Base-by-base conservation (phyloP, 2,329 filamentous ascomycete species). In the Eurotiales sp. region DNA sequence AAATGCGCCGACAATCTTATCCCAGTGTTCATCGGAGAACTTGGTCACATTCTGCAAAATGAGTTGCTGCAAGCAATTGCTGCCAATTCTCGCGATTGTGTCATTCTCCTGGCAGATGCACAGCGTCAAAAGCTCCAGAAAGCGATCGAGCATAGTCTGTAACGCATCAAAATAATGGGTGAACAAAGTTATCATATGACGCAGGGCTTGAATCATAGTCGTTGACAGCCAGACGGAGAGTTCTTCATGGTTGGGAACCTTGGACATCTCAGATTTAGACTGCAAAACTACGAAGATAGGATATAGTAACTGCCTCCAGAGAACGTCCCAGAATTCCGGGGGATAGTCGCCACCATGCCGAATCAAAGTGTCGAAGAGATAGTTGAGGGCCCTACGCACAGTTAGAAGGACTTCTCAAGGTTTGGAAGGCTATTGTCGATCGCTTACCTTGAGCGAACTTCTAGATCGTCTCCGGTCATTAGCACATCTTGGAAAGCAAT, bases 51-150 rank as follows among this genome's bases (percentile, higher is more conserved):
- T 99, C 66, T 97, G 92, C 39, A 99, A 71, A 53, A 99, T 96
- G 40, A 99, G 76, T 66, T 97, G 92, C 67, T 99, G 93, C 48
- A 99, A 73, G 66, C 95, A 99, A 66, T 99, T 99, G 75, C 92
- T 97, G 47, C 93, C 93, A 61, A 99, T 99, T 21, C 95, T 83
- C 2, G 93, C 95, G 58, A 99, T 92, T 0, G 95, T 99, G 64
- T 99, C 93, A 62, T 99, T 99, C 67, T 99, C 93, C 69, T 99
- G 93, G 67, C 92, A 97, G 56, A 99, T 99, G 66, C 93, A 99
- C 10, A 99, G 81, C 3, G 90, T 91, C 10, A 99, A 76, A 17
- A 99, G 81, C 68, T 97, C 92, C 32, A 99, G 74, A 69, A 99
- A 97, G n/a, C 93, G 82, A 69, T 96, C 90, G 15, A 99, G 81